phyloP scores from a whole-genome alignment of 371 early-diverging fungal species.

The Choanephora cucurbitarum region DNA sequence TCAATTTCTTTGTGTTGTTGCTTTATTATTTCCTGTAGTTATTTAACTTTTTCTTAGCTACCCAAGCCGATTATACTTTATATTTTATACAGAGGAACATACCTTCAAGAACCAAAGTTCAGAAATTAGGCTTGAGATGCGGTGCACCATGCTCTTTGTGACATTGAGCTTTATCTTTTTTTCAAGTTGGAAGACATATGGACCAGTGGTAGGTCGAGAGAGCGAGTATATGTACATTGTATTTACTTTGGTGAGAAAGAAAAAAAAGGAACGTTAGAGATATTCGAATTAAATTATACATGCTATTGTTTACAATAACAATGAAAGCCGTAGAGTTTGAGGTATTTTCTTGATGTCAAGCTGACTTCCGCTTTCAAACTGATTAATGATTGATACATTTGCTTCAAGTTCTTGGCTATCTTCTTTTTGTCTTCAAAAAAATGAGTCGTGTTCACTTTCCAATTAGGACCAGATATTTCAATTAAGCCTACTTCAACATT shows the following conservation, averaged over 20 bases:
- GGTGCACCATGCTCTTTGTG: constrained; percentile 1
- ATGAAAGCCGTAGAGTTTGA: constrained; percentile 16
- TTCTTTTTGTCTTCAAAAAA: constrained; percentile 13
- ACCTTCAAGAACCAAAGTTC: constrained; percentile 11
- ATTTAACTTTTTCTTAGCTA: too few relatives aligned
- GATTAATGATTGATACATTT: constrained; percentile 4
- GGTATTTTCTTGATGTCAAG: not conserved
- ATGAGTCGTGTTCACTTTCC: constrained; percentile 15
- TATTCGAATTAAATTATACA: not conserved
- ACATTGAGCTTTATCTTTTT: not conserved
- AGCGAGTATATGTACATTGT: constrained; percentile 1
- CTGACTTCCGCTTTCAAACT: not conserved
- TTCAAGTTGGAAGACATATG: constrained; percentile 7
- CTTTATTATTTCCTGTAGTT: too few relatives aligned
- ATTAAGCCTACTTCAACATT: constrained; percentile 11
- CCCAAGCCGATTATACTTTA: not conserved
- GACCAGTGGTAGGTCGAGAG: constrained; percentile 2
- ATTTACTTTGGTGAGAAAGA: constrained; percentile 1
- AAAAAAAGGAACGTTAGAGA: not conserved
- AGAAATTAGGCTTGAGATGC: constrained; percentile 5
- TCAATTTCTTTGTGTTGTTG: too few relatives aligned
- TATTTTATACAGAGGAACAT: constrained; percentile 5
- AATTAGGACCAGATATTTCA: constrained; percentile 13
- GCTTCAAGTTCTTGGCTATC: constrained; percentile 11
- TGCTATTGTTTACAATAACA: constrained; percentile 8